Evolutionary conservation across 176 grass and related monocot species (phyloP).

Genomic region (Eremochloa ophiuroides): DNA sequence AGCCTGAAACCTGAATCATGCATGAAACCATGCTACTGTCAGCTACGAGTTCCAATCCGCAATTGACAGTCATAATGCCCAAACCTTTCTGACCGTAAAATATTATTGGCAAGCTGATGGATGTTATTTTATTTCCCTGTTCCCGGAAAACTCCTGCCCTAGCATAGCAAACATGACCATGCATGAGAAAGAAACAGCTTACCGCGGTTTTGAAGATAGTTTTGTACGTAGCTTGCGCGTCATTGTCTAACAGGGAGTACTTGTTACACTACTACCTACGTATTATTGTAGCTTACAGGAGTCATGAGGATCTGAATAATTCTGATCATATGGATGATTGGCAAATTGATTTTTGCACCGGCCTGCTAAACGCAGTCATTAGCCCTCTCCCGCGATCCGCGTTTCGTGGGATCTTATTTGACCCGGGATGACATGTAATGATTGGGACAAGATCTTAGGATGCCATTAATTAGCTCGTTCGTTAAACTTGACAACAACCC

Average conservation of each 20-base stretch:
- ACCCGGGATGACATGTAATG: conserved; percentile 13
- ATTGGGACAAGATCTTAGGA: conserved; percentile 24
- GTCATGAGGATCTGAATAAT: not conserved
- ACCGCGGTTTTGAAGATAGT: not conserved
- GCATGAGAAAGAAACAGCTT: not conserved
- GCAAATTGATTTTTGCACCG: not conserved
- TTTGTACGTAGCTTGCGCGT: conserved; percentile 3
- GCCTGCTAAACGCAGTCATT: not conserved
- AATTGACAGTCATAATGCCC: not conserved
- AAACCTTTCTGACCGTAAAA: not conserved
- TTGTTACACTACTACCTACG: not conserved
- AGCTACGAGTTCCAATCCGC: conserved; percentile 27
- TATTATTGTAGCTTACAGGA: not conserved
- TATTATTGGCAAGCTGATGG: not conserved
- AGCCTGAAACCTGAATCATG: too few species aligned
- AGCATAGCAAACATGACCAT: not conserved
- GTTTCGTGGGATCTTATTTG: conserved; percentile 38
- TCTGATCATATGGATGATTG: conserved; percentile 7
- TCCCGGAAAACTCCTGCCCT: not conserved
- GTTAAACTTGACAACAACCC: not conserved
- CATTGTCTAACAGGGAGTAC: not conserved
- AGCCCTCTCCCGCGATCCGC: conserved; percentile 22
- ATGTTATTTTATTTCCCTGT: not conserved
- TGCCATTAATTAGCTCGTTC: not conserved
- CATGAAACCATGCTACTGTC: conserved; percentile 42